Percentiles rank a stretch among this genome's conserved stretches.
Conservation (phyloP, 768 basidiomycete species). For the Cyclocybe cylindracea region DNA sequence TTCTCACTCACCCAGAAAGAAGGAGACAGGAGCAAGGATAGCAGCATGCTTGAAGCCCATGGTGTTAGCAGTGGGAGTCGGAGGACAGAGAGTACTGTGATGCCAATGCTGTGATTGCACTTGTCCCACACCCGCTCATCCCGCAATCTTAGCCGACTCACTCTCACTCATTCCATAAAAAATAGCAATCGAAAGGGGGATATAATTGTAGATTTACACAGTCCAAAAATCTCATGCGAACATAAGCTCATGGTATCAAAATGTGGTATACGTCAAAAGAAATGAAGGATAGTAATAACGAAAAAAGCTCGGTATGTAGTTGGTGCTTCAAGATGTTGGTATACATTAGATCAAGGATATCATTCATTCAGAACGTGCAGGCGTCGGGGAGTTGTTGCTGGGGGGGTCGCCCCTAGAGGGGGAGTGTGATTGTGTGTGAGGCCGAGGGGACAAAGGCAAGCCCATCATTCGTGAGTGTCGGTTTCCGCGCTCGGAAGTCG, state of each 20-base stretch:
- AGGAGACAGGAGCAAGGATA: constrained; percentile 84
- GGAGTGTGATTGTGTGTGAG: constrained; percentile 26
- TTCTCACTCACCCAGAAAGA: constrained; percentile 70
- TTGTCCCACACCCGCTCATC: too few relatives aligned
- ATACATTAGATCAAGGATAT: constrained; percentile 6
- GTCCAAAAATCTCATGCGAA: constrained; percentile 15
- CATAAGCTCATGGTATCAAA: constrained; percentile 33
- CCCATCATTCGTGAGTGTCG: constrained; percentile 67
- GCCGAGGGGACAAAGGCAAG: constrained; percentile 58
- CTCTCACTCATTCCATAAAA: constrained; percentile 4
- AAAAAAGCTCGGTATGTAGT: constrained; percentile 1
- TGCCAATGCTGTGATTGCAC: background rate
- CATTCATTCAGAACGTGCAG: constrained; percentile 17
- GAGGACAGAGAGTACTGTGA: constrained; percentile 3
- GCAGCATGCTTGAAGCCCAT: constrained; percentile 93
- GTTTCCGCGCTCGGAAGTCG: constrained; percentile 52
- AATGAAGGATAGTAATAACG: constrained; percentile 12
- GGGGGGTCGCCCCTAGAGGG: constrained; percentile 33
- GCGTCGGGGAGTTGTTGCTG: constrained; percentile 20
- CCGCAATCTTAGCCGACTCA: background rate
- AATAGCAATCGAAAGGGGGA: constrained; percentile 3
- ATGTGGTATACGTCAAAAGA: constrained; percentile 33
- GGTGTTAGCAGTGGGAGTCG: constrained; percentile 8
- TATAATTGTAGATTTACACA: constrained; percentile 12
- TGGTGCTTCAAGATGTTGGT: constrained; percentile 9